phyloP scores from a whole-genome alignment of 2,329 filamentous ascomycete species.

The Colletotrichum sp. region DNA sequence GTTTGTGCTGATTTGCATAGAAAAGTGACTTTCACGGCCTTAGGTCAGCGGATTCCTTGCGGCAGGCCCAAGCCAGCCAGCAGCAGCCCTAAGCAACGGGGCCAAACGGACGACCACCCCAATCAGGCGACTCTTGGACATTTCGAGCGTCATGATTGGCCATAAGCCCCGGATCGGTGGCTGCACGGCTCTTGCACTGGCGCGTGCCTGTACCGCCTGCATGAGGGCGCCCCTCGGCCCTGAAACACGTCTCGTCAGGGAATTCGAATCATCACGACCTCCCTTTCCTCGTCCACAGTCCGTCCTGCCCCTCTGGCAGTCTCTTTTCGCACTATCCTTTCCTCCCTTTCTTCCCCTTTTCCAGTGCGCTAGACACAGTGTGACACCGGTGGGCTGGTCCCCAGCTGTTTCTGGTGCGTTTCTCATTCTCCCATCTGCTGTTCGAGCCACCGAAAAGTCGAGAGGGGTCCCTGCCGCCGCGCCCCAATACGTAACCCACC shows the following conservation, averaged over 20 bases:
- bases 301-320: not conserved
- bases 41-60: not conserved
- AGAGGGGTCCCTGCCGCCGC: conserved; percentile 1
- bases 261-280: conserved; percentile 19
- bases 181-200: conserved; percentile 6
- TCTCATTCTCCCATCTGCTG: conserved; percentile 17
- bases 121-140: conserved; percentile 18
- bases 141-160: conserved; percentile 11
- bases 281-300: conserved; percentile 4
- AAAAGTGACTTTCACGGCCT: not conserved
- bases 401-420: conserved; percentile 21
- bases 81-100: conserved; percentile 7
- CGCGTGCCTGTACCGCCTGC: conserved; percentile 7
- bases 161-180: not conserved
- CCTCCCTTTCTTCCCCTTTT: not conserved
- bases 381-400: not conserved
- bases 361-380: not conserved
- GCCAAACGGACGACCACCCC: conserved; percentile 11
- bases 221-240: conserved; percentile 16
- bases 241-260: conserved; percentile 21
- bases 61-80: conserved; percentile 7
- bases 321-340: not conserved
- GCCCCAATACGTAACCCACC: not conserved
- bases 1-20: not conserved
- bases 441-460: not conserved